phyloP scores from a whole-genome alignment of 2,329 filamentous ascomycete genomes.

The Chlorencoelia australis region DNA sequence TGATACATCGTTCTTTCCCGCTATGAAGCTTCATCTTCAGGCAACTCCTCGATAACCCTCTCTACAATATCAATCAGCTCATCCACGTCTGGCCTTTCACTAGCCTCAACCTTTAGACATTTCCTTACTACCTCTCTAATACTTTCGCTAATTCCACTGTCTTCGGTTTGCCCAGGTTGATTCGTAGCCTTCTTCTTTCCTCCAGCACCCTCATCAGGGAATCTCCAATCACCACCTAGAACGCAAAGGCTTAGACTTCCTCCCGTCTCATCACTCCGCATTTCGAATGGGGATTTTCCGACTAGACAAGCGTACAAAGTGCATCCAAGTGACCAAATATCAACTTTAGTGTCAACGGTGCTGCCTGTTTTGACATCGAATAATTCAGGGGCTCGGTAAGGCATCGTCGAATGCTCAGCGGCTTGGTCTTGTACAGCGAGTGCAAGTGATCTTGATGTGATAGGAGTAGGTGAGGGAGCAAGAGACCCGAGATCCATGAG shows the following conservation, averaged over 20 bases:
- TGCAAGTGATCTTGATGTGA: slow-evolving; percentile 82
- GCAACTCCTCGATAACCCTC: slow-evolving; percentile 55
- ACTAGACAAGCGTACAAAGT: slow-evolving; percentile 96
- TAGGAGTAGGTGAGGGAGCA: slow-evolving; percentile 74
- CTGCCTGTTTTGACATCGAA: slow-evolving; percentile 95
- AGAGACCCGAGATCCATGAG: slow-evolving; percentile 96
- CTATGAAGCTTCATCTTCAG: slow-evolving; percentile 42
- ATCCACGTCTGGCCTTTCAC: slow-evolving; percentile 77
- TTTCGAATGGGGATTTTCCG: slow-evolving; percentile 94
- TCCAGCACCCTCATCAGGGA: slow-evolving; percentile 73
- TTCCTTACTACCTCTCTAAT: slow-evolving; percentile 81
- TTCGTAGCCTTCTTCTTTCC: slow-evolving; percentile 33
- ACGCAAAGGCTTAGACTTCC: slow-evolving; percentile 89
- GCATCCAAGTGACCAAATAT: slow-evolving; percentile 96
- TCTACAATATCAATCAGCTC: slow-evolving; percentile 75
- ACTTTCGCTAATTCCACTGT: slow-evolving; percentile 58
- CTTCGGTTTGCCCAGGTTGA: slow-evolving; percentile 24
- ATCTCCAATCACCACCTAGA: slow-evolving; percentile 88
- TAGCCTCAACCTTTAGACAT: slow-evolving; percentile 79
- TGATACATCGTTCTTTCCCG: not conserved
- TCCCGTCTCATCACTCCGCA: slow-evolving; percentile 89
- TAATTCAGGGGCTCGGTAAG: slow-evolving; percentile 92
- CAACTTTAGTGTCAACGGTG: slow-evolving; percentile 88
- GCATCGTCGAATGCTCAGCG: slow-evolving; percentile 96
- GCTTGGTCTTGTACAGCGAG: slow-evolving; percentile 89